Evolutionary conservation across 441 rosid species (phyloP), one percentile per base, ranked within the genome.

Genomic region (Jatropha podagrica): DNA sequence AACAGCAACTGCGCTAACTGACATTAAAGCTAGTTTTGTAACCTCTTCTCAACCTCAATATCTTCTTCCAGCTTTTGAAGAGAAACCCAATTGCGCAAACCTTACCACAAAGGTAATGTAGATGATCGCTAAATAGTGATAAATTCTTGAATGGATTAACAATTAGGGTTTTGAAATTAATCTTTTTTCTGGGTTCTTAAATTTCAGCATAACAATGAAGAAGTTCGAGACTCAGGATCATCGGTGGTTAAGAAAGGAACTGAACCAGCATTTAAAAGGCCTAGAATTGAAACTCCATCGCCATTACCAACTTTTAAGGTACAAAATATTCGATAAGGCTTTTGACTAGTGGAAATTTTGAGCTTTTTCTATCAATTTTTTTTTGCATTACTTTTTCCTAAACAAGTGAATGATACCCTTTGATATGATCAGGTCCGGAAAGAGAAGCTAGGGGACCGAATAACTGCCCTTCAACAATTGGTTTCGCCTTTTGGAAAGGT

Each of bases 401-500:
- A 74, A 75, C 63, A 56, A 75, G 7, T 72, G 78, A 65, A 74
- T 51, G 55, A 11, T 74, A 72, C 52, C 66, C 73, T 71, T 54
- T 71, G 54, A 69, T 61, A 71, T 61, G 8, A 27, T 73, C 86
- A 96, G 99, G 98, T 91, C 85, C 90, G 96, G 82, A 96, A 94
- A 89, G 97, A 96, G 92, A 96, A 96, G 91, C 86, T 94, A 84
- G 98, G 97, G 86, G 99, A 96, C 97, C 91, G 97, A 89, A 92
- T 96, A 90, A 95, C 99, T 81, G 96, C 98, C 71, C 99, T 96
- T 76, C 99, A 96, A 85, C 99, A 96, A 90, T 87, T 96, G 91
- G 99, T 96, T 88, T 94, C 99, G 68, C 99, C 99, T 92, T 96
- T 96, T 79, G 99, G 99, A 87, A 96, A 96, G 95, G 99, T 92